A percentile compares a stretch with the other conserved stretches of the same genome.
Conservation (phyloP, 306 rosid genomes). For the Luffa aegyptiaca region DNA sequence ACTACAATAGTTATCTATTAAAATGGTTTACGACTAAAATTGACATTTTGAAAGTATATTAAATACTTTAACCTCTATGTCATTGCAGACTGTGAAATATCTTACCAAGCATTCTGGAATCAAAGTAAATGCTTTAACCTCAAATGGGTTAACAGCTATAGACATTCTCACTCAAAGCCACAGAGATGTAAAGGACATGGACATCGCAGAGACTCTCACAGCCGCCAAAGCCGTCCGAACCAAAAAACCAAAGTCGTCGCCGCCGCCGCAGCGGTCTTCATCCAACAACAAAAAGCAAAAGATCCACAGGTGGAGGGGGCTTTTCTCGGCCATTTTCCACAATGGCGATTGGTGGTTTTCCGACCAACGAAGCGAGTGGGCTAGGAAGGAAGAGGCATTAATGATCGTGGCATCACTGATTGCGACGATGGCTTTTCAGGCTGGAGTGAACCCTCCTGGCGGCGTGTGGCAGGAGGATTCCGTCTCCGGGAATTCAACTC, state of each 20-base stretch:
- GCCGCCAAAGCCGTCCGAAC: background rate
- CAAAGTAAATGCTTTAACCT: constrained; percentile 15
- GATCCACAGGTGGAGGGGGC: background rate
- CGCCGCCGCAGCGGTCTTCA: background rate
- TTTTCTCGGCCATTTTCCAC: background rate
- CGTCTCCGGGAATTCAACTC: too few relatives aligned
- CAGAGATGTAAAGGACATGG: background rate
- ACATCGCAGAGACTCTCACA: background rate
- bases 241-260: background rate
- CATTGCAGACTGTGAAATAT: constrained; percentile 13
- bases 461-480: constrained; percentile 16
- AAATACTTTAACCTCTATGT: too few relatives aligned
- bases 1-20: too few relatives aligned
- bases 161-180: constrained; percentile 15
- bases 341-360: background rate
- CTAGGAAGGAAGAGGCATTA: constrained; percentile 17
- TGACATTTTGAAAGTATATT: too few relatives aligned
- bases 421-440: constrained; percentile 29
- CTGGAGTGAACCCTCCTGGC: constrained; percentile 24
- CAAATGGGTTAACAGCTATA: constrained; percentile 15
- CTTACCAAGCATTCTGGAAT: constrained; percentile 4
- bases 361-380: background rate
- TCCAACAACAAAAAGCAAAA: background rate
- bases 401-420: constrained; percentile 30
- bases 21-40: too few relatives aligned